These are phyloP conservation scores for Dipodascus geniculatus DNA, from an alignment of 805 yeast species.

Conservation along the genomic window DNA sequence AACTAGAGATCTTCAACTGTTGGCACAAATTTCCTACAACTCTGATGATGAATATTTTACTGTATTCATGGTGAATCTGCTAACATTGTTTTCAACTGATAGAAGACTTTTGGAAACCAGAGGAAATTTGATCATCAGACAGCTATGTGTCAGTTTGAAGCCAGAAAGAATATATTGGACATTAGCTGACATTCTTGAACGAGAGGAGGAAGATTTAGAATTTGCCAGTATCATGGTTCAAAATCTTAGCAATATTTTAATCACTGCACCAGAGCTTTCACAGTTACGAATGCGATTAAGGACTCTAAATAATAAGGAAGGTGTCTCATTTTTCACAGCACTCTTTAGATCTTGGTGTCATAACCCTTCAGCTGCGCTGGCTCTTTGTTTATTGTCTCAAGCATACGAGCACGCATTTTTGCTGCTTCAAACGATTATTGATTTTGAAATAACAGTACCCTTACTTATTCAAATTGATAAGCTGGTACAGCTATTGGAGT, in stretches of 20 bases:
- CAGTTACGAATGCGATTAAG: slow-evolving; percentile 58
- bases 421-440: slow-evolving; percentile 71
- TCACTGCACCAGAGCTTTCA: slow-evolving; percentile 74
- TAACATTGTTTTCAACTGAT: slow-evolving; percentile 61
- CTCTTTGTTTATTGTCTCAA: slow-evolving; percentile 75
- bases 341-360: slow-evolving; percentile 87
- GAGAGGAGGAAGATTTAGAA: slow-evolving; percentile 41
- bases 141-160: slow-evolving; percentile 67
- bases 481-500: slow-evolving; percentile 78
- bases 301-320: slow-evolving; percentile 48
- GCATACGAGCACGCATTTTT: slow-evolving; percentile 79
- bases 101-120: slow-evolving; percentile 51
- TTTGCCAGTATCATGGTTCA: slow-evolving; percentile 78
- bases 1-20: slow-evolving; percentile 54
- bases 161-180: slow-evolving; percentile 77
- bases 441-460: slow-evolving; percentile 68
- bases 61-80: slow-evolving; percentile 59
- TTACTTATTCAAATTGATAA: slow-evolving; percentile 80
- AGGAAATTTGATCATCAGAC: slow-evolving; percentile 75
- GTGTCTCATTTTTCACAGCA: slow-evolving; percentile 57
- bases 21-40: slow-evolving; percentile 61
- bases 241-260: slow-evolving; percentile 71
- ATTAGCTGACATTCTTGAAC: slow-evolving; percentile 59
- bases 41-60: slow-evolving; percentile 67
- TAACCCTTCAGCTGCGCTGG: slow-evolving; percentile 77